Evolutionary conservation across 2,329 filamentous ascomycete genomes (phyloP).

Genomic region (Leptographium galeiforme): DNA sequence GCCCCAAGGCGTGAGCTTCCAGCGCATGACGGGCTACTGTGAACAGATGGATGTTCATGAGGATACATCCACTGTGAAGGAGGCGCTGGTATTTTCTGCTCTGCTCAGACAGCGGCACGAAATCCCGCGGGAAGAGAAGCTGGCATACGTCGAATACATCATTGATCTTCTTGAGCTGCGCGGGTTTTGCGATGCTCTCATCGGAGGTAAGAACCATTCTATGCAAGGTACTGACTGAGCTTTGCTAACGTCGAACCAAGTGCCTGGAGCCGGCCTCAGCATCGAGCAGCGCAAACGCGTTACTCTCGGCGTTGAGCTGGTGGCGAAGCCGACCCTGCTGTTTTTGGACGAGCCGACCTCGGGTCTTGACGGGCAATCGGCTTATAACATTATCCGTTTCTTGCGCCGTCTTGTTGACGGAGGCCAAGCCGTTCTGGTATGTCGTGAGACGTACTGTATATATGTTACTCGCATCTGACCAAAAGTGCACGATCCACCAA

Average conservation of each 20-base stretch:
- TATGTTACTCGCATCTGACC: background rate
- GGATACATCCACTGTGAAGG: constrained; percentile 58
- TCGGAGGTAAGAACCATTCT: constrained; percentile 13
- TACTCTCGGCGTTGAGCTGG: constrained; percentile 48
- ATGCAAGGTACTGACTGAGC: background rate
- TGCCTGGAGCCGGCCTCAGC: constrained; percentile 26
- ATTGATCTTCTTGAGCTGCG: constrained; percentile 48
- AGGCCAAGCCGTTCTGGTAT: constrained; percentile 47
- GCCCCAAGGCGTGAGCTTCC: constrained; percentile 58
- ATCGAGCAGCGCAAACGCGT: constrained; percentile 41
- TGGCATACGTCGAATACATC: constrained; percentile 64
- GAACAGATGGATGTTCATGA: constrained; percentile 76
- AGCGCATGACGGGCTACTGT: constrained; percentile 66
- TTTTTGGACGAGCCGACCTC: constrained; percentile 52
- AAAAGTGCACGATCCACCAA: constrained; percentile 53
- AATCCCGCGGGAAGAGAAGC: constrained; percentile 51
- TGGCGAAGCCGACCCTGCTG: constrained; percentile 44
- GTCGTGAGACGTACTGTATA: background rate
- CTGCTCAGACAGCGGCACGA: constrained; percentile 57
- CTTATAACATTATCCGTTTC: constrained; percentile 52
- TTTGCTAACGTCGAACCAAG: background rate
- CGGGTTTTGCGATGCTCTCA: constrained; percentile 33
- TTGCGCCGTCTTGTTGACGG: constrained; percentile 50
- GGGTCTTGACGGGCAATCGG: constrained; percentile 55
- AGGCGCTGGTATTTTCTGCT: constrained; percentile 63